Base-by-base conservation (phyloP, 2,329 filamentous ascomycete species). In the Teratosphaeria nubilosa region DNA sequence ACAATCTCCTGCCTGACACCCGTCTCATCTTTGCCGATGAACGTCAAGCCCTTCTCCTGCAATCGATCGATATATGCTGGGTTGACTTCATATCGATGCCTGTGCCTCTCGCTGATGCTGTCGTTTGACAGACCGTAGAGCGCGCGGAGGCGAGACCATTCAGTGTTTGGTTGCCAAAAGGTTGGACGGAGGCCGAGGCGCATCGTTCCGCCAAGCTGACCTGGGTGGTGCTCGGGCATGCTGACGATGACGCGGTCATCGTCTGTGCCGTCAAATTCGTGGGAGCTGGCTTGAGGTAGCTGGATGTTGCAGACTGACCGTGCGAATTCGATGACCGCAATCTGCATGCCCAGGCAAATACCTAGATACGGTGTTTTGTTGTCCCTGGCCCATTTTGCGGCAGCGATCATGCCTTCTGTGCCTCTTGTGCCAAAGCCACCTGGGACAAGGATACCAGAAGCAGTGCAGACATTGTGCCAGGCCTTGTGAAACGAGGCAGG, bases 31-130 rank as follows among this genome's bases (percentile, higher is more conserved):
- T 90, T 91, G 63, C 87, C 88, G 59, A 91, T 80, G 69, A 95
- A 91, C 50, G 80, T 76, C 32, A 96, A 77, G 0, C 90, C 91
- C 5, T 80, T 83, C 52, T 81, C 75, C 63, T 89, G 81, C 3
- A 96, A 78, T 32, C 75, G 75, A 3, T 86, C 83, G 56, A 95
- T 83, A 68, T 86, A 86, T 11, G 83, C 81, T 0, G 91, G 90
- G 75, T 95, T 95, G 63, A 95, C 88, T 76, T 96, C 91, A 71
- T 95, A 96, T 41, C 90, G 83, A 74, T 96, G 91, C 60, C 91
- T 84, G 73, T 96, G 91, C 55, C 91, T 83, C 77, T 95, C 91
- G 51, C 75, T 70, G 54, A 80, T 77, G 56, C 71, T 70, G 57
- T 69, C 60, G 70, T 75, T 65, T 63, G 72, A 59, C 30, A 71